Evolutionary conservation across 1,284 basidiomycete genomes (phyloP).

Genomic region (Neonothopanus nambi): DNA sequence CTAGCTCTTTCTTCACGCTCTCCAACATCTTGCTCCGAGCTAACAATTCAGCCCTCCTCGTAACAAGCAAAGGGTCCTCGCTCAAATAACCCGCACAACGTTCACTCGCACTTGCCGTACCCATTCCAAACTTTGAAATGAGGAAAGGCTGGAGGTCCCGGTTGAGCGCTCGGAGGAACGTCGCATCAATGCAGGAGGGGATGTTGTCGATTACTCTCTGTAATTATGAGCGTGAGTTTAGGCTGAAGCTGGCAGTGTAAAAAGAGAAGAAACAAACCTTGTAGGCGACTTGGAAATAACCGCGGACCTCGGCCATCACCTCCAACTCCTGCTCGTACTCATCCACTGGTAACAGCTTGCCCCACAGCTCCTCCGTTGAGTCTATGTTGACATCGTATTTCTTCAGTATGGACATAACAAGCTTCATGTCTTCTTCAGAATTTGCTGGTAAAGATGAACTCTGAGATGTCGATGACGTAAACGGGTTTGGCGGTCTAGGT

Average conservation of each 20-base stretch:
- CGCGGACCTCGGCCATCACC: constrained; percentile 47
- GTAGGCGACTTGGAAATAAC: constrained; percentile 45
- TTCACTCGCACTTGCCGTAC: constrained; percentile 29
- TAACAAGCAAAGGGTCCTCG: constrained; percentile 38
- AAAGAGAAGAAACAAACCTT: constrained; percentile 32
- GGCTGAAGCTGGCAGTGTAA: not conserved
- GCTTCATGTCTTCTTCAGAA: not conserved
- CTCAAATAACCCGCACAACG: constrained; percentile 37
- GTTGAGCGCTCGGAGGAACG: constrained; percentile 37
- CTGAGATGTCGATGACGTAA: not conserved
- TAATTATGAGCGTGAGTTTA: not conserved
- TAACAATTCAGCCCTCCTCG: constrained; percentile 29
- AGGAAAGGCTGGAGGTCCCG: constrained; percentile 33
- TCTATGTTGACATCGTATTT: constrained; percentile 12
- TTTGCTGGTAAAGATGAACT: not conserved
- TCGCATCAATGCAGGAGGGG: constrained; percentile 42
- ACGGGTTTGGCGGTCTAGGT: not conserved
- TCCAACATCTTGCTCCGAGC: constrained; percentile 14
- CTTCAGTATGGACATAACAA: not conserved
- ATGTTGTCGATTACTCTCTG: constrained; percentile 48
- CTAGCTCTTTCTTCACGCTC: constrained; percentile 14
- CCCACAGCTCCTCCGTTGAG: constrained; percentile 32
- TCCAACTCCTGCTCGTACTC: constrained; percentile 41
- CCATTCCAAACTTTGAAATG: constrained; percentile 37
- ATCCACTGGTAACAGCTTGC: constrained; percentile 35